Percentiles rank a stretch among this genome's conserved stretches.
These are phyloP conservation scores for Emiliania huxleyi DNA, from an alignment of 78 protist genomes.

Conservation along the genomic window DNA sequence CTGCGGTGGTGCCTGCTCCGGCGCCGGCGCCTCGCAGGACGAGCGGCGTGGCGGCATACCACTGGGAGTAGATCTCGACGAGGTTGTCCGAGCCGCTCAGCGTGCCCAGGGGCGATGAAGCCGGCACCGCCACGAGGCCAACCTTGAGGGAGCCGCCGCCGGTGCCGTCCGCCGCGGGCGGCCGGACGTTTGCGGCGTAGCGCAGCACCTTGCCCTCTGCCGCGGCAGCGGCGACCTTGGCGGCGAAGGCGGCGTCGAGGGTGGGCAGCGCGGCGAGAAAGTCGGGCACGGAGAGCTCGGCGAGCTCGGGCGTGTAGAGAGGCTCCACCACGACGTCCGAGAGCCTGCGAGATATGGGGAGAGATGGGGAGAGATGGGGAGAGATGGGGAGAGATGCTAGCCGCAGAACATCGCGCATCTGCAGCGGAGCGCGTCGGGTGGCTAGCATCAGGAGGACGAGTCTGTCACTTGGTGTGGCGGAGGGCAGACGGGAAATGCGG, in stretches of 20 bases:
- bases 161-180: not conserved
- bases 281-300: too few relatives aligned
- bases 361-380: too few relatives aligned
- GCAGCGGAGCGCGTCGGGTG: too few relatives aligned
- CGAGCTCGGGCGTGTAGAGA: too few relatives aligned
- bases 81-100: not conserved
- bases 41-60: not conserved
- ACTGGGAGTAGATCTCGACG: not conserved
- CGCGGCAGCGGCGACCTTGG: not conserved
- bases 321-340: too few relatives aligned
- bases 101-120: not conserved
- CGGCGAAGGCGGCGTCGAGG: not conserved
- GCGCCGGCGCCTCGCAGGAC: constrained; percentile 39
- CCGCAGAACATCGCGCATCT: too few relatives aligned
- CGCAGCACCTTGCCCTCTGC: not conserved
- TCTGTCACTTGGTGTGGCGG: too few relatives aligned
- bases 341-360: too few relatives aligned
- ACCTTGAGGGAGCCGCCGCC: not conserved
- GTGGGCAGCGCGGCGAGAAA: too few relatives aligned
- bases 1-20: constrained; percentile 36
- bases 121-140: not conserved
- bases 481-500: too few relatives aligned
- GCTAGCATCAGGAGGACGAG: too few relatives aligned
- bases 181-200: not conserved
- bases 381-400: too few relatives aligned